Conservation (phyloP, 2,329 filamentous ascomycete species). For the Aureobasidium sp. region DNA sequence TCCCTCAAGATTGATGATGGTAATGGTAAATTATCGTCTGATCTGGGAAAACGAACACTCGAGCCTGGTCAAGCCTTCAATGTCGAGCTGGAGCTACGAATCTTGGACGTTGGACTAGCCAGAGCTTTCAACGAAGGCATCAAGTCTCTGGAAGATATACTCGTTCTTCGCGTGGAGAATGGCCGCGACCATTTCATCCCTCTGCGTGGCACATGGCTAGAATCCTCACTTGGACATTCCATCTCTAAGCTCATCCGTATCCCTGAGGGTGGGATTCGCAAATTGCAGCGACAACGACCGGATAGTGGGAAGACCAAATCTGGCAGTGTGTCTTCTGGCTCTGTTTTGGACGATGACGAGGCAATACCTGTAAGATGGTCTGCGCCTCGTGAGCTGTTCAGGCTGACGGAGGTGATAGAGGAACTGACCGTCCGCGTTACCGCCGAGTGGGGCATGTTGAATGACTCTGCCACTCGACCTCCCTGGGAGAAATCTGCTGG, state of each 20-base stretch:
- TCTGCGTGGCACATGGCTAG: conserved; percentile 68
- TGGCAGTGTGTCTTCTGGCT: conserved; percentile 1
- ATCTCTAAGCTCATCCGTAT: conserved; percentile 84
- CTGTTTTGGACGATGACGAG: conserved; percentile 1
- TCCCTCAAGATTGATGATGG: conserved; percentile 40
- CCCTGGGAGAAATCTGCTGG: conserved; percentile 49
- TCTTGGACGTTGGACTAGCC: conserved; percentile 58
- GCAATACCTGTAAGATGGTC: conserved; percentile 58
- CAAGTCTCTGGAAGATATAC: conserved; percentile 67
- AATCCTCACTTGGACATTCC: conserved; percentile 74
- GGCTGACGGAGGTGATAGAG: conserved; percentile 74
- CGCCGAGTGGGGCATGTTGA: conserved; percentile 56
- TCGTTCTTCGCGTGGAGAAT: conserved; percentile 74
- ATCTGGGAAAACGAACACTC: conserved; percentile 49
- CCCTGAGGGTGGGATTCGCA: conserved; percentile 70
- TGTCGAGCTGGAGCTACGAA: conserved; percentile 59
- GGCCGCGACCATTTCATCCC: conserved; percentile 91
- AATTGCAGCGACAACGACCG: conserved; percentile 53
- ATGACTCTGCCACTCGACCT: conserved; percentile 28
- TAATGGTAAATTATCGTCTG: conserved; percentile 18
- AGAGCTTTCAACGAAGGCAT: conserved; percentile 64
- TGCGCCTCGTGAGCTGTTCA: conserved; percentile 81
- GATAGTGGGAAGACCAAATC: conserved; percentile 20
- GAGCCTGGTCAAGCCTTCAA: conserved; percentile 78
- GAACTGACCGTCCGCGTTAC: conserved; percentile 51